Evolutionary conservation across 2,329 filamentous ascomycete species (phyloP).

Genomic region (Drechslerella dactyloides): DNA sequence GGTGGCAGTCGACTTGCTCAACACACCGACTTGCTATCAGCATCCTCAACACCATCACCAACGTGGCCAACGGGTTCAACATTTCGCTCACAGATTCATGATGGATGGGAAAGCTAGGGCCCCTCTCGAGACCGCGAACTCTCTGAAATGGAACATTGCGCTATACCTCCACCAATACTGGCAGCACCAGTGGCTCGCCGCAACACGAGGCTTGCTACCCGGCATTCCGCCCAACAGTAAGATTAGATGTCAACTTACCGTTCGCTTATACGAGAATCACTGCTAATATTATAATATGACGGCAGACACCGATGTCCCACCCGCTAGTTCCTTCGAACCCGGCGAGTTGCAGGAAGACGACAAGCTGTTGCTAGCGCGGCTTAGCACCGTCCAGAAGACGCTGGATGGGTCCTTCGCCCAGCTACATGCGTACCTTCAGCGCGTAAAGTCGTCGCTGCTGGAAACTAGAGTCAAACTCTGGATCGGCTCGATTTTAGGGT

Average conservation of each 20-base stretch:
- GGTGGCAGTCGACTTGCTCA: no score
- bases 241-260: neutral
- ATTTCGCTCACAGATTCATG: no score
- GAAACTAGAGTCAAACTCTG: neutral
- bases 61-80: no score
- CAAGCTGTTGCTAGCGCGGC: neutral
- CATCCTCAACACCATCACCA: no score
- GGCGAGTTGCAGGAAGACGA: neutral
- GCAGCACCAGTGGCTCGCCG: constrained; percentile 3
- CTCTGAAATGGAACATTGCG: neutral
- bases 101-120: no score
- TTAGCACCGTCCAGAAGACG: neutral
- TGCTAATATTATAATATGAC: no score
- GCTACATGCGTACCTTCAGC: constrained; percentile 1
- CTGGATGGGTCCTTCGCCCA: neutral
- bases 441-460: neutral
- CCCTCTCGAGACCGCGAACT: neutral
- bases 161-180: constrained; percentile 4
- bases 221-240: neutral
- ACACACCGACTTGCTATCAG: no score
- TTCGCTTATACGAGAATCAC: no score
- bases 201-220: neutral
- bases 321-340: neutral
- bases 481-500: neutral
- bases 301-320: no score